A percentile compares a stretch with the other conserved stretches of the same genome.
phyloP scores from a whole-genome alignment of 164 flowering plant genomes.

The Nelumbo lutea region DNA sequence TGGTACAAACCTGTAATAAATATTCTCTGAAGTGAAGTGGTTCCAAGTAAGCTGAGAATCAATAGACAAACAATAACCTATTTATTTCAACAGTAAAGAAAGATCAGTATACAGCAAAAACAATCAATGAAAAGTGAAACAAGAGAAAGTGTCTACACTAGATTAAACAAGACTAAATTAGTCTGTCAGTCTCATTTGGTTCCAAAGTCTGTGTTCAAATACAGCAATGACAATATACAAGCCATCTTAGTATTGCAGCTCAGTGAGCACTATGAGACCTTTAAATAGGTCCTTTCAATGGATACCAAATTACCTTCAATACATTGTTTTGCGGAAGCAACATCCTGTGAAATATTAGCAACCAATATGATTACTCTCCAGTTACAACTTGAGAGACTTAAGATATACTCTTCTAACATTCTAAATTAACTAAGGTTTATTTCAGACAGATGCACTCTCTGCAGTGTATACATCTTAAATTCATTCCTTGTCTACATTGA shows the following conservation, averaged over 20 bases:
- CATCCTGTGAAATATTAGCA: not conserved
- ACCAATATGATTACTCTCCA: no score
- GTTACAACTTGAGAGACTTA: not conserved
- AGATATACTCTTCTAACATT: not conserved
- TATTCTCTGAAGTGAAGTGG: constrained; percentile 40
- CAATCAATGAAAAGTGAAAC: not conserved
- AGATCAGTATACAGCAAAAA: not conserved
- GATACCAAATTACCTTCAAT: no score
- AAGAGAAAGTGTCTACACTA: not conserved
- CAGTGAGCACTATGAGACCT: no score
- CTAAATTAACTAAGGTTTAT: not conserved
- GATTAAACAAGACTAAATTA: no score
- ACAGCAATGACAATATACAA: not conserved
- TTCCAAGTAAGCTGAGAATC: constrained; percentile 59
- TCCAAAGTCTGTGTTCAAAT: not conserved
- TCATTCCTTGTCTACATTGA: not conserved
- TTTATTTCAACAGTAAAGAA: constrained; percentile 11
- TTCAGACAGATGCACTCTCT: not conserved
- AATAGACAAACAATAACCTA: constrained; percentile 54
- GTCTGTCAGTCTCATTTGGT: no score
- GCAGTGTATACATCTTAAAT: not conserved
- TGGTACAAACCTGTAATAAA: constrained; percentile 45
- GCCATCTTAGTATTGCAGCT: no score
- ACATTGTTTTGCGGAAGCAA: not conserved
- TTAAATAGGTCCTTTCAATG: no score